Base-by-base conservation (phyloP, 176 grass and related monocot genomes). In the Phyllostachys edulis region DNA sequence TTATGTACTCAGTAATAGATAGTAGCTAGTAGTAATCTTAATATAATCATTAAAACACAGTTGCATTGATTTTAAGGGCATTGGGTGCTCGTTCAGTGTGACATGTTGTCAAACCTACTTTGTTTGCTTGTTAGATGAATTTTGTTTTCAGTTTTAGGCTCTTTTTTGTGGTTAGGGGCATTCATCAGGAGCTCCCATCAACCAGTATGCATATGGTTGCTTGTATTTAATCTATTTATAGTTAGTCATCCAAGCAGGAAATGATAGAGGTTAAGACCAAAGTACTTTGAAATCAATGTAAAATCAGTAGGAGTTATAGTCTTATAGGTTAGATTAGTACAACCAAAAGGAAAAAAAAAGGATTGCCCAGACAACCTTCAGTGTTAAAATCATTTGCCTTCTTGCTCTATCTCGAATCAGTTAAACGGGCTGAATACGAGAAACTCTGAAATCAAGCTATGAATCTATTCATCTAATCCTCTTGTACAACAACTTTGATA, bases 11-110 rank as follows among this genome's bases (percentile, higher is more conserved):
- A 63, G 5, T 63, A 78, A 71, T 52, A 20, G 37, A 23, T 80
- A 36, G n/a, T 73, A 23, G 75, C 16, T 39, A 61, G 5, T 78
- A 70, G 26, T 37, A 71, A 61, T 39, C 11, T 67, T 60, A 67
- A 61, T 63, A 72, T 78, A 78, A 45, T 38, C 24, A 63, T 45
- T 78, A 62, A 63, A 39, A 23, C n/a, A 32, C 42, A 60, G 14
- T 63, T 47, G 42, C 66, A 32, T 59, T 39, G 41, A 24, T 45
- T 64, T 64, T 72, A 49, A 49, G 41, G 56, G 69, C 20, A 52
- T 79, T 78, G 78, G 40, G 65, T 69, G n/a, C 39, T 51, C 5
- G 18, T 86, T 79, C 80, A 56, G n/a, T 73, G 37, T 42, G 42
- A 40, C 76, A 54, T 71, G 45, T 42, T 64, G 7, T 65, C 15